A percentile compares a stretch with the other conserved stretches of the same genome.
Evolutionary conservation across 805 yeast genomes (phyloP).

Genomic region (Pichia rugopelliculosa): DNA sequence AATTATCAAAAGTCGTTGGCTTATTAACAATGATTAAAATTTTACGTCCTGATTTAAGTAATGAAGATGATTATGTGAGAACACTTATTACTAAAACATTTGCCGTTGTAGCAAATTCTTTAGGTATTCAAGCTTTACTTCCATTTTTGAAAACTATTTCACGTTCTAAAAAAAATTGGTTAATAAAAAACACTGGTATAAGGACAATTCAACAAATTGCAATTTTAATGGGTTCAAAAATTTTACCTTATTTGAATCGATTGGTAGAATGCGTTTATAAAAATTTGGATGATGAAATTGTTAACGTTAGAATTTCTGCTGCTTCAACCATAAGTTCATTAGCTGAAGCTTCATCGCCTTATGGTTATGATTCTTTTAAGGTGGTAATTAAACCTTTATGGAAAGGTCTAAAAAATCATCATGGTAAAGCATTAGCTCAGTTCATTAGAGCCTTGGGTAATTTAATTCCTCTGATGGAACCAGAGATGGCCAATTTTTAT

Average conservation of each 20-base stretch:
- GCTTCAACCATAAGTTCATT: conserved; percentile 66
- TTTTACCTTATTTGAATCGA: conserved; percentile 65
- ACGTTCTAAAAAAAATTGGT: conserved; percentile 68
- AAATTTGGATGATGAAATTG: conserved; percentile 59
- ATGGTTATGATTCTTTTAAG: conserved; percentile 87
- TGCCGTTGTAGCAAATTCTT: conserved; percentile 75
- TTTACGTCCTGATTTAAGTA: conserved; percentile 75
- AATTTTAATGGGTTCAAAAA: conserved; percentile 56
- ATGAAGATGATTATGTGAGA: conserved; percentile 73
- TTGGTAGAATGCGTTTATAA: conserved; percentile 54
- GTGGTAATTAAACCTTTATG: conserved; percentile 66
- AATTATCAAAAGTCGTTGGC: conserved; percentile 75
- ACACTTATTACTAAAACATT: conserved; percentile 69
- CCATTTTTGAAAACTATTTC: conserved; percentile 83
- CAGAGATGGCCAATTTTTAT: conserved; percentile 71
- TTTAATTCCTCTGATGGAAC: conserved; percentile 79
- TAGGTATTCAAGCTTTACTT: conserved; percentile 63
- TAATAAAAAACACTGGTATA: conserved; percentile 77
- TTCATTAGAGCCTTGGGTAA: conserved; percentile 73
- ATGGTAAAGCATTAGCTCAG: conserved; percentile 73
- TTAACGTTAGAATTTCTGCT: conserved; percentile 58
- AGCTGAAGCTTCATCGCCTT: conserved; percentile 79
- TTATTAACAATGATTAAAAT: conserved; percentile 70
- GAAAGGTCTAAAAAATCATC: conserved; percentile 66
- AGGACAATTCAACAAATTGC: conserved; percentile 73